Base-by-base conservation (phyloP, 305 asterid species). In the Ajuga reptans region DNA sequence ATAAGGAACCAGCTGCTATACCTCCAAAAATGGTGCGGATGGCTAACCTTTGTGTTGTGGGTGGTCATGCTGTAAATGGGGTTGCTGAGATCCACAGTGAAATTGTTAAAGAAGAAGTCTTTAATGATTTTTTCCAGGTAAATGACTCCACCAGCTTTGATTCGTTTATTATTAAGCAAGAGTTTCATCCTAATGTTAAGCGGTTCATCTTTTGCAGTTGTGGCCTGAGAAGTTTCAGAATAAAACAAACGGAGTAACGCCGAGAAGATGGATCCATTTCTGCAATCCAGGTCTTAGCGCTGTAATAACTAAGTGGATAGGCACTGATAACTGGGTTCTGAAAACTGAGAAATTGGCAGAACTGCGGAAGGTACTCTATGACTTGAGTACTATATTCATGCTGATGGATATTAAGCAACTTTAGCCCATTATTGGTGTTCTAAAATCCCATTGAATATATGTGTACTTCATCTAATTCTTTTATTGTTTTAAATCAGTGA, bases 41-140 rank as follows among this genome's bases (percentile, higher is more conserved):
- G 97, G 97, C 97, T 58, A 91, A 91, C 79, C 90, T 91, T 45
- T 89, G 96, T 81, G 93, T 91, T 75, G 93, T 89, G 63, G 90
- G 93, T 67, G 96, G 97, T 77, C 97, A 91, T 80, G 86, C 93
- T 76, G 97, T 91, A 58, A 91, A 91, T 77, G 97, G 97, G 27
- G 97, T 91, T 73, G 97, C 97, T 64, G 97, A 81, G 74, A 91
- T 89, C 73, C 97, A 91, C 72, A 91, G 96, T 69, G 90, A 91
- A 66, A 89, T 89, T 64, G 96, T 91, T 71, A 91, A 87, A 81
- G 76, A 84, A 17, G 97, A 91, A 71, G 97, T 91, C 56, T 91
- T 91, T 64, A 84, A 83, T 72, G 96, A 86, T 72, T 91, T 91
- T 78, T 89, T 76, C 81, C 75, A 87, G 97, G 97, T 91, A 77